phyloP scores from a whole-genome alignment of 2,329 filamentous ascomycete genomes.

The Herpotrichia juniperi region DNA sequence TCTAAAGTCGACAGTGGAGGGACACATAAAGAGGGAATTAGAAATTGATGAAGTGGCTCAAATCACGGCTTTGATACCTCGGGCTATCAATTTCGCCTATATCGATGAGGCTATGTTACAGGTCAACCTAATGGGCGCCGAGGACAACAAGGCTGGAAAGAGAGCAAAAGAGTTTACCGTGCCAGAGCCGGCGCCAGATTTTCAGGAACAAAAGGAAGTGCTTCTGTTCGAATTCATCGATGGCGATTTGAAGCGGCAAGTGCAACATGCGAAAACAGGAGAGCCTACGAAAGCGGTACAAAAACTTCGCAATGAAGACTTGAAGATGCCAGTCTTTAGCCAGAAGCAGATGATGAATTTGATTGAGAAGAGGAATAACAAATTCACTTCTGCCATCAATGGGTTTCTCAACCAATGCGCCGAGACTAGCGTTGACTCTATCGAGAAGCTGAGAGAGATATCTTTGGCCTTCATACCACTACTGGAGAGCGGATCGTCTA shows the following conservation, averaged over 20 bases:
- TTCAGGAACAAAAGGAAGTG: conserved; percentile 66
- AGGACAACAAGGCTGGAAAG: conserved; percentile 68
- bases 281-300: conserved; percentile 71
- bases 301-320: conserved; percentile 74
- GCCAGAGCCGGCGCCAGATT: conserved; percentile 38
- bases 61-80: conserved; percentile 78
- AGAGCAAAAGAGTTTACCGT: conserved; percentile 55
- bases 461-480: conserved; percentile 69
- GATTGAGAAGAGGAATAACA: conserved; percentile 87
- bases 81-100: conserved; percentile 81
- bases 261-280: conserved; percentile 73
- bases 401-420: conserved; percentile 77
- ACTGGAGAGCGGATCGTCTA: conserved; percentile 51
- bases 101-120: conserved; percentile 85
- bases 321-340: conserved; percentile 91
- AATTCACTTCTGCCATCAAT: conserved; percentile 80
- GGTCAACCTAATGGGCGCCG: conserved; percentile 75
- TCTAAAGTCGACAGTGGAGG: conserved; percentile 82
- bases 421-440: conserved; percentile 69
- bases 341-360: conserved; percentile 89
- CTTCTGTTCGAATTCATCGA: conserved; percentile 93
- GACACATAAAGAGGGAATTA: conserved; percentile 75
- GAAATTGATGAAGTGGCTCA: conserved; percentile 79
- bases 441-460: conserved; percentile 66
- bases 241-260: conserved; percentile 84